phyloP scores from a whole-genome alignment of 345 rosid genomes.

The Aquilaria sinensis region DNA sequence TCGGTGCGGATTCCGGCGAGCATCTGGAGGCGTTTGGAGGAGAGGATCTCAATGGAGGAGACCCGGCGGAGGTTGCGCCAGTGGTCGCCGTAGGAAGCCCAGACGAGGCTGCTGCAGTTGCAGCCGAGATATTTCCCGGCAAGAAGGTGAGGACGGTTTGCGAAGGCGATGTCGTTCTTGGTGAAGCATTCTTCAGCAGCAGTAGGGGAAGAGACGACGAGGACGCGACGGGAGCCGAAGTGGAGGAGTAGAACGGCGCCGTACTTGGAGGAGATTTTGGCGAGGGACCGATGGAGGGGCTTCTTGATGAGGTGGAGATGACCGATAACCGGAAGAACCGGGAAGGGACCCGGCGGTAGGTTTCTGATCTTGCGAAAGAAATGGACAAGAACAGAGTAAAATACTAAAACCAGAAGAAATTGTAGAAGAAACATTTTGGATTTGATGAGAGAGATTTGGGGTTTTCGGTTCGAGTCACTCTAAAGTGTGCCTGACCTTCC shows the following conservation, averaged over 20 bases:
- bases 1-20: constrained; percentile 17
- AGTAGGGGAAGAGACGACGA: constrained; percentile 18
- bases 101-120: constrained; percentile 17
- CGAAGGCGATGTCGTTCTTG: constrained; percentile 21
- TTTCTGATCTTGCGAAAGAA: constrained; percentile 12
- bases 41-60: constrained; percentile 19
- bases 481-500: too few relatives aligned
- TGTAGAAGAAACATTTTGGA: too few relatives aligned
- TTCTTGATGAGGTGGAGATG: constrained; percentile 26
- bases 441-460: too few relatives aligned
- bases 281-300: constrained; percentile 20
- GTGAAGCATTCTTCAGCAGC: constrained; percentile 25
- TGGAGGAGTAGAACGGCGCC: constrained; percentile 13
- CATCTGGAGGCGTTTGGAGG: constrained; percentile 14
- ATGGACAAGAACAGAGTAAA: constrained; percentile 11
- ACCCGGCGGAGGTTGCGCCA: constrained; percentile 27
- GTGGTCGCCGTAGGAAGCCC: constrained; percentile 26
- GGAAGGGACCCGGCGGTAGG: constrained; percentile 22
- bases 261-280: constrained; percentile 13
- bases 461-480: too few relatives aligned
- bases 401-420: constrained; percentile 6
- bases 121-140: constrained; percentile 19
- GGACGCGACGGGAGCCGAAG: constrained; percentile 17
- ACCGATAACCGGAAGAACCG: constrained; percentile 21
- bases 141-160: constrained; percentile 18